A percentile compares a stretch with the other conserved stretches of the same genome.
These are phyloP conservation scores for Fusarium sp. DNA, from an alignment of 2,329 filamentous ascomycete species.

Conservation along the genomic window DNA sequence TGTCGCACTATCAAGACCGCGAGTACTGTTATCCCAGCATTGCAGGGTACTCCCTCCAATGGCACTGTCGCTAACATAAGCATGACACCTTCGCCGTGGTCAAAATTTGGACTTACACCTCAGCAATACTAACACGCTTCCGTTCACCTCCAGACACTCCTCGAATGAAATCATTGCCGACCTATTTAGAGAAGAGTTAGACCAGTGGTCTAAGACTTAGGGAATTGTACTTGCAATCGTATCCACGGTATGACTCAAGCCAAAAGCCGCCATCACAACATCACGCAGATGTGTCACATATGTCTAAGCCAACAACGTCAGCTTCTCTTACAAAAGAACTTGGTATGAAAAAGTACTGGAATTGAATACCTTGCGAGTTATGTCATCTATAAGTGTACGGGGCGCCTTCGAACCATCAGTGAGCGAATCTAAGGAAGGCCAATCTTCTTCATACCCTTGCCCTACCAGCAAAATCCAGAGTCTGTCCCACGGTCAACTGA, in stretches of 20 bases:
- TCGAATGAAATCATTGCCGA: conserved; percentile 77
- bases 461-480: conserved; percentile 71
- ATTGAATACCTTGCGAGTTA: neutral
- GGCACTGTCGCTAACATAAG: neutral
- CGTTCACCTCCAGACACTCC: conserved; percentile 66
- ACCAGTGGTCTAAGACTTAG: accelerated
- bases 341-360: neutral
- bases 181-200: conserved; percentile 47
- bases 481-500: conserved; percentile 78
- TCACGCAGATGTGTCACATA: conserved; percentile 57
- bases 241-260: conserved; percentile 75
- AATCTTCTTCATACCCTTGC: neutral
- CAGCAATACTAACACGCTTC: conserved; percentile 54
- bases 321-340: neutral
- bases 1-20: conserved; percentile 73
- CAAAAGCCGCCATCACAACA: conserved; percentile 77
- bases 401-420: neutral
- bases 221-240: conserved; percentile 54
- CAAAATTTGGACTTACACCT: conserved; percentile 18
- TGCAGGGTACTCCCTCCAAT: conserved; percentile 54
- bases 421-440: neutral
- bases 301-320: neutral
- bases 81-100: too few species aligned
- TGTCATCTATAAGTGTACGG: neutral
- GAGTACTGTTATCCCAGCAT: conserved; percentile 78